Percentiles rank a stretch among this genome's conserved stretches.
Evolutionary conservation across 2,329 filamentous ascomycete genomes (phyloP).

Genomic region (Aspergillus sp.): DNA sequence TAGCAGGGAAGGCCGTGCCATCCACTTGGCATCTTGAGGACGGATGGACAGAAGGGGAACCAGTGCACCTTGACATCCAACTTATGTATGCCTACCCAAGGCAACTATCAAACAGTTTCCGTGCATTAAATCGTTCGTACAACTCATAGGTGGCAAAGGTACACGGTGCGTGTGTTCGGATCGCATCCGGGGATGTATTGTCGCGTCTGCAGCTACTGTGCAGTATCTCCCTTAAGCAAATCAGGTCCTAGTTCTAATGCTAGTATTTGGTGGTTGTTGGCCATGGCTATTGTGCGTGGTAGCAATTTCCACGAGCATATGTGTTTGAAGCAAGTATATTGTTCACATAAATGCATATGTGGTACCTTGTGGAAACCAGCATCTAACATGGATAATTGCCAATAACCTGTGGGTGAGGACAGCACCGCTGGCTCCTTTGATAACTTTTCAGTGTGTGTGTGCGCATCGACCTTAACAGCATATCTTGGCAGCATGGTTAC

Average conservation of each 20-base stretch:
- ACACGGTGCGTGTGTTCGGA: neutral
- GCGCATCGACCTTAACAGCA: neutral
- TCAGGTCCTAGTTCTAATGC: too few relatives aligned
- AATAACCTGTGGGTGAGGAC: neutral
- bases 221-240: neutral
- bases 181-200: neutral
- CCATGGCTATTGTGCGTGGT: neutral
- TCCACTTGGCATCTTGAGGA: neutral
- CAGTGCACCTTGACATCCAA: neutral
- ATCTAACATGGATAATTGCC: neutral
- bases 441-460: neutral
- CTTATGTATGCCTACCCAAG: conserved; percentile 9
- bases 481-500: neutral
- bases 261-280: neutral
- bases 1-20: neutral
- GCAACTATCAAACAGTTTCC: neutral
- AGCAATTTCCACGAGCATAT: neutral
- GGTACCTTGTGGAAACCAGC: neutral
- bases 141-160: neutral
- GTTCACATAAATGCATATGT: neutral
- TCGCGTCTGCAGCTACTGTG: neutral
- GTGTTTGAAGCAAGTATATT: neutral
- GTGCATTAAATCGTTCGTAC: neutral
- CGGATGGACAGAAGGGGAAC: neutral
- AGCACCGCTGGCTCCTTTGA: neutral